A percentile compares a stretch with the other conserved stretches of the same genome.
Conservation (phyloP, 768 basidiomycete genomes). For the Mycena haematopus region DNA sequence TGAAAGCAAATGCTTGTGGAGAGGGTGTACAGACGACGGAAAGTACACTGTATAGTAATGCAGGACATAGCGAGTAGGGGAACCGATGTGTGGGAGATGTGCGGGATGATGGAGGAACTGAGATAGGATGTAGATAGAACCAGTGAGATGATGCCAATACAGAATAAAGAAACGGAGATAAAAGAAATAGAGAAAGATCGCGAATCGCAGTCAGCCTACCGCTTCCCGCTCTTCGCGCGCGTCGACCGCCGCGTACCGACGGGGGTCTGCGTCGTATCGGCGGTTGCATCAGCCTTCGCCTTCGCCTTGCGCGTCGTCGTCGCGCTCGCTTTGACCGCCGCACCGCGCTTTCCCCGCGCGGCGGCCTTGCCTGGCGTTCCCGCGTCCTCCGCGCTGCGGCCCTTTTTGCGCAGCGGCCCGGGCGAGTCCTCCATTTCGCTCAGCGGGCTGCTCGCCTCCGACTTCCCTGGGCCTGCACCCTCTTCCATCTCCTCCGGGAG, state of each 20-base stretch:
- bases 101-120: neutral
- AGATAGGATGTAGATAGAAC: conserved; percentile 5
- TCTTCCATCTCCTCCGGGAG: no score
- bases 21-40: conserved; percentile 18
- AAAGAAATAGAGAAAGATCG: conserved; percentile 4
- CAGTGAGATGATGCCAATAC: conserved; percentile 12
- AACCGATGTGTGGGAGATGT: neutral
- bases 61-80: neutral
- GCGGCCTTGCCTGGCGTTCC: no score
- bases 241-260: conserved; percentile 21
- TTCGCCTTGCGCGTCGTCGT: conserved; percentile 20
- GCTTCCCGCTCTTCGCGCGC: conserved; percentile 18
- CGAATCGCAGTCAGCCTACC: conserved; percentile 3
- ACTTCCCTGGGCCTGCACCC: no score
- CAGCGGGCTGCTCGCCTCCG: no score
- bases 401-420: no score
- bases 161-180: neutral
- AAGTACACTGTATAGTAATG: conserved; percentile 19
- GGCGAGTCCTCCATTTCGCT: no score
- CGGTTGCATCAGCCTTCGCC: conserved; percentile 10
- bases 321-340: no score
- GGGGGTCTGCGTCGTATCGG: neutral
- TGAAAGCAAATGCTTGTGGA: conserved; percentile 17
- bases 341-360: no score
- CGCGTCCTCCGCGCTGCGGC: no score